These are phyloP conservation scores for Pyrenophora graminea DNA, from an alignment of 2,329 filamentous ascomycete genomes.

Conservation along the genomic window DNA sequence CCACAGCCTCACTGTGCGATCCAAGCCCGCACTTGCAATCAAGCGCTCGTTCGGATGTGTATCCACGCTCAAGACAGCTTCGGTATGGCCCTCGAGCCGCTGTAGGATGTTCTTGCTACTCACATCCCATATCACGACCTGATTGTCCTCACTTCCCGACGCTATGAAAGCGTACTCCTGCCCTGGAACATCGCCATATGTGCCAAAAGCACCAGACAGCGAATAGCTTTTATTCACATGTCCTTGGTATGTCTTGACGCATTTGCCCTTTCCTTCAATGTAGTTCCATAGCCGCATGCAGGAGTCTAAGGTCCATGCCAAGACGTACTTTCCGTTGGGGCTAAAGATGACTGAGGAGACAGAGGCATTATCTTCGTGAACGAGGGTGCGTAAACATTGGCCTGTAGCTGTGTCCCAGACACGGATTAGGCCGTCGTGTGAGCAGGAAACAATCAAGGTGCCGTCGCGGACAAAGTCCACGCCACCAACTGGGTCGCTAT, in stretches of 20 bases:
- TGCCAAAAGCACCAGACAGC: constrained; percentile 81
- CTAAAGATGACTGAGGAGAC: constrained; percentile 90
- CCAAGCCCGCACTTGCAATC: constrained; percentile 66
- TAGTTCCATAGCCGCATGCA: constrained; percentile 95
- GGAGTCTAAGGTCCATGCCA: constrained; percentile 89
- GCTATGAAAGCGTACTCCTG: constrained; percentile 66
- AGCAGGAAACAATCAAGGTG: constrained; percentile 88
- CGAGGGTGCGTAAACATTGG: constrained; percentile 90
- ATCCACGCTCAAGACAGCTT: constrained; percentile 63
- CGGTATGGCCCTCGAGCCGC: constrained; percentile 59
- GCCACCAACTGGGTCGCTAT: constrained; percentile 90
- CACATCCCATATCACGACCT: constrained; percentile 88
- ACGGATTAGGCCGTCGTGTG: constrained; percentile 75
- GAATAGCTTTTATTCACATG: constrained; percentile 84
- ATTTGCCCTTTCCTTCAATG: constrained; percentile 81
- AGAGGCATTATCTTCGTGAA: constrained; percentile 93
- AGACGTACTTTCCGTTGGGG: constrained; percentile 89
- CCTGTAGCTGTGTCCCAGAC: constrained; percentile 96
- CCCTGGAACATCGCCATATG: constrained; percentile 52
- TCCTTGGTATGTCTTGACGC: constrained; percentile 96
- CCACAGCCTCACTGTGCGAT: constrained; percentile 67
- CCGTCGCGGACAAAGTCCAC: constrained; percentile 94
- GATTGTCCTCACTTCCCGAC: constrained; percentile 85
- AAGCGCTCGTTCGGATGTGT: constrained; percentile 59
- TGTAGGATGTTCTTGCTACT: constrained; percentile 82